Base-by-base conservation (phyloP, 2,329 filamentous ascomycete genomes). In the Aciculosporium take region DNA sequence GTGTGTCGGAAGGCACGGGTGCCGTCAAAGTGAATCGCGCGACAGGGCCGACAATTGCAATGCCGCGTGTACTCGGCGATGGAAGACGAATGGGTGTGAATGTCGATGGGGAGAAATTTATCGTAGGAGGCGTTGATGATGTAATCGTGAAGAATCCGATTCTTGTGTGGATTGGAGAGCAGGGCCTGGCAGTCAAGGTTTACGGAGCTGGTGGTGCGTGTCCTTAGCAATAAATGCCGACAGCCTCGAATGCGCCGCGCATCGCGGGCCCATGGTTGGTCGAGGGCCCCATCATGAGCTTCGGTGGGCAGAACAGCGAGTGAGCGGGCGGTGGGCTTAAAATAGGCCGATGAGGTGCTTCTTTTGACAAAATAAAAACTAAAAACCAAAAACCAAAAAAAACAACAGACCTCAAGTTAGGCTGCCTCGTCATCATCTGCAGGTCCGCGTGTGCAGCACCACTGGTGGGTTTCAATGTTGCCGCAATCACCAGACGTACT, bases 271-370 rank as follows among this genome's bases (percentile, higher is more conserved):
- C 43, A 36, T 42, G 39, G 39, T 40, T 48, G 46, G 43, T 39
- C 42, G 40, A 45, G 40, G 39, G 33, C 37, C 42, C 36, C 37
- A 51, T 56, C 49, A 52, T 44, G 44, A 44, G 21, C 34, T 25
- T 36, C 39, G 31, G 41, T 36, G 40, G 29, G 40, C 35, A 12
- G 17, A 18, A 28, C 9, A 21, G 31, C n/a, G n/a, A 17, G 35
- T 23, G 7, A 20, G n/a, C 18, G 12, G 32, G 25, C 25, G 10
- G 15, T 7, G 25, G 9, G 35, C 18, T n/a, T n/a, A n/a, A n/a
- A n/a, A n/a, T n/a, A n/a, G n/a, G n/a, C n/a, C n/a, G n/a, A n/a
- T n/a, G n/a, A n/a, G n/a, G n/a, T n/a, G n/a, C n/a, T n/a, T n/a
- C n/a, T n/a, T n/a, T n/a, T n/a, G n/a, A n/a, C n/a, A n/a, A n/a